Conservation (phyloP, 768 basidiomycete genomes). For the Wakefieldia striispora region DNA sequence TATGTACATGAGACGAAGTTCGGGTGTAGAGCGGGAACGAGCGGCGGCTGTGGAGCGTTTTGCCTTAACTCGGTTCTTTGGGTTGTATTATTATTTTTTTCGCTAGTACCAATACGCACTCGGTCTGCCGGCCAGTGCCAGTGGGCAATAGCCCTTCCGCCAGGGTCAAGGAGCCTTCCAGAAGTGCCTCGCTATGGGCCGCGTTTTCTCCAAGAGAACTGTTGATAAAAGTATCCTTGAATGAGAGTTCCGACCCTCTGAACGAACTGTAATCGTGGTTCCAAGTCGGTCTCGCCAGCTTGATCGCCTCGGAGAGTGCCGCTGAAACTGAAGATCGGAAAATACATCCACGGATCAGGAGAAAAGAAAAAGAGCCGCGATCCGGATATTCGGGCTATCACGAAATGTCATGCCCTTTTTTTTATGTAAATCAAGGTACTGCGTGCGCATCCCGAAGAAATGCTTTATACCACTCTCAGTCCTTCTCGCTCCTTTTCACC, state of each 20-base stretch:
- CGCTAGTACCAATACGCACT: not conserved
- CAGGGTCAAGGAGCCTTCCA: slow-evolving; percentile 12
- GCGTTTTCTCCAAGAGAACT: slow-evolving; percentile 20
- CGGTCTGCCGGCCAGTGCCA: not conserved
- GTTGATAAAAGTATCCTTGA: not conserved
- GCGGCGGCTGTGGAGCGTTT: not conserved
- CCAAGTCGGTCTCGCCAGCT: slow-evolving; percentile 9
- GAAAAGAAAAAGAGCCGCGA: not conserved
- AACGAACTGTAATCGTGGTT: slow-evolving; percentile 2
- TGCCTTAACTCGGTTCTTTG: not conserved
- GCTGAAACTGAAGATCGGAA: slow-evolving; percentile 11
- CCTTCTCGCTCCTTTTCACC: no score
- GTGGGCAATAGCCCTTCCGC: slow-evolving; percentile 13
- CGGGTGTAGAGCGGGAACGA: slow-evolving; percentile 20
- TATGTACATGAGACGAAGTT: slow-evolving; percentile 10
- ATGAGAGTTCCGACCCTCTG: not conserved
- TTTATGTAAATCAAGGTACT: slow-evolving; percentile 3
- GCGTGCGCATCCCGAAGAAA: slow-evolving; percentile 5
- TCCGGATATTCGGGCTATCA: slow-evolving; percentile 10
- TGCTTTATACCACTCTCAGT: not conserved
- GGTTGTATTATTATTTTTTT: slow-evolving; percentile 6
- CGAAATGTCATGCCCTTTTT: slow-evolving; percentile 1
- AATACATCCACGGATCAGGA: slow-evolving; percentile 25
- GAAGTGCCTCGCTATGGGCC: slow-evolving; percentile 7
- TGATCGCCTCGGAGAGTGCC: slow-evolving; percentile 16